These are phyloP conservation scores for Aureobasidium sp. DNA, from an alignment of 2,329 filamentous ascomycete species.

Conservation along the genomic window DNA sequence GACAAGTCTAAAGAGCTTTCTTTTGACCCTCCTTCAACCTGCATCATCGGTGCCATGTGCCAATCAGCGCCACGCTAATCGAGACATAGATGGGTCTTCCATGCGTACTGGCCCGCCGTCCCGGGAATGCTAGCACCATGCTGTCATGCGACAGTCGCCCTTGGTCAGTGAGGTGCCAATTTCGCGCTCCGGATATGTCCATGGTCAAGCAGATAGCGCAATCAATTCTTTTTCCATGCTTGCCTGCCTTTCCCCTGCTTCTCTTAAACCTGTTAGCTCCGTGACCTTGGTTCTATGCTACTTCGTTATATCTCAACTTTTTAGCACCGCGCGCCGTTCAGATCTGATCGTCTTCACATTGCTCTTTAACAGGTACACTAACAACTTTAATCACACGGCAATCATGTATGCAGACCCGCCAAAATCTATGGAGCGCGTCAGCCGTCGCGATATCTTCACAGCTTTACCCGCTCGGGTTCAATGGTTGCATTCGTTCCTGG, in stretches of 20 bases:
- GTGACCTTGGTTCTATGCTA: conserved; percentile 1
- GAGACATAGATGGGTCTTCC: not conserved
- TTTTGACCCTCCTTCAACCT: not conserved
- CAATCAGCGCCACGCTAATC: conserved; percentile 1
- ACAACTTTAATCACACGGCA: not conserved
- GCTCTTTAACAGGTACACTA: not conserved
- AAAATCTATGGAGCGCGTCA: conserved; percentile 49
- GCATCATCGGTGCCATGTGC: conserved; percentile 6
- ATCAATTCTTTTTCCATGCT: not conserved
- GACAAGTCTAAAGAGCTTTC: not conserved
- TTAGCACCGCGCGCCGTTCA: not conserved
- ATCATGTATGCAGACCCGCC: conserved; percentile 18
- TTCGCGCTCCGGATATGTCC: conserved; percentile 2
- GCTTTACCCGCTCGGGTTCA: conserved; percentile 61
- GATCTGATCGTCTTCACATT: not conserved
- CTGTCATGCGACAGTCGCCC: not conserved
- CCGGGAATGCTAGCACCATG: conserved; percentile 1
- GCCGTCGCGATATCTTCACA: conserved; percentile 65
- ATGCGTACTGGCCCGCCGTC: not conserved
- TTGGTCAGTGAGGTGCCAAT: conserved; percentile 3
- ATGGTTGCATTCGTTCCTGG: conserved; percentile 69
- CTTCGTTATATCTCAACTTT: not conserved
- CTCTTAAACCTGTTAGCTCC: not conserved
- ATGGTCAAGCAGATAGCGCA: not conserved
- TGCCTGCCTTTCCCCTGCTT: not conserved